Evolutionary conservation across 2,329 filamentous ascomycete species (phyloP), one percentile per base, ranked within the genome.

Genomic region (Calonectria ilicicola): DNA sequence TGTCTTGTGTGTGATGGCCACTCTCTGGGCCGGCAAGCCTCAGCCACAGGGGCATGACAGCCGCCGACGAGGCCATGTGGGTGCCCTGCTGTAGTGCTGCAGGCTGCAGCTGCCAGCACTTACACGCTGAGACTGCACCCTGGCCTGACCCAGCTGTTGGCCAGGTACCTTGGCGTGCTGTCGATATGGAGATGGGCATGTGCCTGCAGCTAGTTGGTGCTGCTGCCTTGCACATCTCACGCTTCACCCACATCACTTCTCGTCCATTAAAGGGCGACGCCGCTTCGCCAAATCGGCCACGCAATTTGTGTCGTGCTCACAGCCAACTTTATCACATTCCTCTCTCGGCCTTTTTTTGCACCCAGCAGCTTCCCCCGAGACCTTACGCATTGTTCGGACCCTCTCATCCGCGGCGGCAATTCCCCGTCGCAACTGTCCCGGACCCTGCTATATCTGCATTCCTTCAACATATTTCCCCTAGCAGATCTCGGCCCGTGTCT

Each of bases 101-200:
- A 79, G 76, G 67, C 77, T 79, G 64, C 70, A 76, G 72, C 70
- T 72, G 70, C 72, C 74, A 69, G 67, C 66, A 69, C 67, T 67
- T 70, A 69, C 64, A 65, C 58, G 10, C 58, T 46, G 58, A 65
- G 27, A n/a, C 63, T 26, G 49, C 35, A 35, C 64, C 64, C 51
- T 67, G 26, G 64, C 35, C 38, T 29, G 17, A 15, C 27, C 63
- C 44, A 38, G 63, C 44, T 21, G 46, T 40, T 65, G 63, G 15
- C 63, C 53, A 60, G 53, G 53, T 60, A 60, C 53, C 53, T 60
- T 38, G 32, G n/a, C 32, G 32, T 40, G 53, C 21, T 66, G 38
- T 35, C 32, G 49, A 29, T 58, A 65, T 26, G 47, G 46, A 7
- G 15, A 42, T 62, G 51, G n/a, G 32, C 23, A 26, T 40, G 65